Percentiles rank a stretch among this genome's conserved stretches.
phyloP scores from a whole-genome alignment of 2,329 filamentous ascomycete species.

The Epichloe amarillans region DNA sequence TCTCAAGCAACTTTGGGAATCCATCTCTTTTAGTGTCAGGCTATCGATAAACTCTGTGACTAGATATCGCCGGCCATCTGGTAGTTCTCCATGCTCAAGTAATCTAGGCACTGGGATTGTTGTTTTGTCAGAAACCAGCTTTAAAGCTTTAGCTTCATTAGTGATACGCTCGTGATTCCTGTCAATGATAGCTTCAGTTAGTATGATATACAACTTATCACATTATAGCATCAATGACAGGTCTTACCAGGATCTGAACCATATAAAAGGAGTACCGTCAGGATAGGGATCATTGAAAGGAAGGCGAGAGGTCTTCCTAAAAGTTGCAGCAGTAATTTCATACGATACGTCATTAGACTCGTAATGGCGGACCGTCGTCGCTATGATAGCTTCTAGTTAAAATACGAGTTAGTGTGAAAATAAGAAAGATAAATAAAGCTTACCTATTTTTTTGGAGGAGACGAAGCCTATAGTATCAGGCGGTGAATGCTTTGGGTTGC shows the following conservation, averaged over 20 bases:
- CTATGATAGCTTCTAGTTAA: background rate
- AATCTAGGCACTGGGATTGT: slow-evolving; percentile 7
- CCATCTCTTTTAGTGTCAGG: background rate
- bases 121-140: slow-evolving; percentile 2
- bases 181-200: background rate
- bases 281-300: background rate
- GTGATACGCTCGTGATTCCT: slow-evolving; percentile 7
- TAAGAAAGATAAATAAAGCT: background rate
- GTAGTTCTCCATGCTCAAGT: slow-evolving; percentile 3
- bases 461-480: no score
- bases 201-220: background rate
- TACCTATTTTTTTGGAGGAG: no score
- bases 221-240: background rate
- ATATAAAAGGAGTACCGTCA: background rate
- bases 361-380: background rate
- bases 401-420: background rate
- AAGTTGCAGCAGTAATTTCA: background rate
- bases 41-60: slow-evolving; percentile 5
- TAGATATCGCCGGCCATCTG: slow-evolving; percentile 6
- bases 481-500: no score
- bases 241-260: background rate
- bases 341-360: background rate
- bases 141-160: slow-evolving; percentile 7
- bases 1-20: background rate
- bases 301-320: background rate